Base-by-base conservation (phyloP, 805 yeast species). In the Wickerhamiella azymoides region DNA sequence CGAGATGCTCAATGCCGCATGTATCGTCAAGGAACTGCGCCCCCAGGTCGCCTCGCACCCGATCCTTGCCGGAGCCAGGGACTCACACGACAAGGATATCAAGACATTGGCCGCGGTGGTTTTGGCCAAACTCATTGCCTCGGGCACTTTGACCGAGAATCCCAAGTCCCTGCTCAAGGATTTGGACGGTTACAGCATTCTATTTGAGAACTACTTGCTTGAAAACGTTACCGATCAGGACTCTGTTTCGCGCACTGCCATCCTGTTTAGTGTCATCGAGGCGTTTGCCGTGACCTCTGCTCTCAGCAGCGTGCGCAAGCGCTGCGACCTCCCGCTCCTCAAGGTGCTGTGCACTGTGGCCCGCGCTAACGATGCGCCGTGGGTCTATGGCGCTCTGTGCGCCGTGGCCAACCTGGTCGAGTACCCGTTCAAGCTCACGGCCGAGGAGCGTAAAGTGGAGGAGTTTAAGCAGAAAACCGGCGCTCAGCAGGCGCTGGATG, bases 281-380 rank as follows among this genome's bases (percentile, higher is more conserved):
- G 68, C 67, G 1, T 57, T 65, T 16, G 65, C 67, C 2, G 58
- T 62, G 45, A 57, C 69, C 3, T 55, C 65, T 9, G 19, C 57
- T 24, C 51, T 61, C 18, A 47, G 57, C 7, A 38, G 55, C 5
- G 67, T 64, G 32, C 60, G 60, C 40, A 33, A 47, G 25, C 53
- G 62, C 9, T 33, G 57, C 17, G 50, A 49, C n/a, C 35, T 17
- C 1, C 50, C 51, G 36, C 37, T 43, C 10, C 39, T 42, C 14
- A 26, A 28, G 16, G 18, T 16, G 40, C 50, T 30, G 37, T 50
- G 33, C 26, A 47, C 40, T 30, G 42, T 27, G 44, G 47, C 26
- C 17, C 40, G 36, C 27, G 19, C 45, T 24, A 44, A 50, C 33
- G 52, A 57, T 39, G 50, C 61, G 2, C 53, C 63, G 1, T 47